A percentile compares a stretch with the other conserved stretches of the same genome.
These are phyloP conservation scores for Pseudopyrenochaeta lycopersici DNA, from an alignment of 2,329 filamentous ascomycete genomes.

Conservation along the genomic window DNA sequence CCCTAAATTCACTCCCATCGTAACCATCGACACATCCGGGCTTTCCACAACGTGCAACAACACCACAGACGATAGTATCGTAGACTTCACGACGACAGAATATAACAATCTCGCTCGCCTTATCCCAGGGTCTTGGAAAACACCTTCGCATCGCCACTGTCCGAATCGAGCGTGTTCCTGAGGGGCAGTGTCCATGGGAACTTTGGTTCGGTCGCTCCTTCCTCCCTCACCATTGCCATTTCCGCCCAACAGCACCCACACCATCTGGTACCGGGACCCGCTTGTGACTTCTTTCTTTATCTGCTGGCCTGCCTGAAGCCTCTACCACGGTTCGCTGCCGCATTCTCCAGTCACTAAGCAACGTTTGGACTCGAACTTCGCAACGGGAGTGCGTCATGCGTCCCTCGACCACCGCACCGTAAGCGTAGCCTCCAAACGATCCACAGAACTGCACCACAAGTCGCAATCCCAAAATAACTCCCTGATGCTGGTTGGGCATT, in stretches of 20 bases:
- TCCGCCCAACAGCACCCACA: not conserved
- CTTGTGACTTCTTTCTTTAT: not conserved
- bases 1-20: conserved; percentile 6
- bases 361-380: not conserved
- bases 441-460: not conserved
- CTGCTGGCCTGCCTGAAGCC: not conserved
- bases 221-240: not conserved
- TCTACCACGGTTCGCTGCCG: conserved; percentile 4
- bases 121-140: not conserved
- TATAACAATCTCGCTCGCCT: not conserved
- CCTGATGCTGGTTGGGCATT: not conserved
- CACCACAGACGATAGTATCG: not conserved
- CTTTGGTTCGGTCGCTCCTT: not conserved
- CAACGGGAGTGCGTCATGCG: not conserved
- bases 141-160: not conserved
- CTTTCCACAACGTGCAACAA: not conserved
- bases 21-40: conserved; percentile 5
- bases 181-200: conserved; percentile 1
- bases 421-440: not conserved
- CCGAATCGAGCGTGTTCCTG: not conserved
- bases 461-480: not conserved
- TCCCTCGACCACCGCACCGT: not conserved
- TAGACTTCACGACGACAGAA: not conserved
- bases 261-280: not conserved
- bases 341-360: not conserved